A percentile compares a stretch with the other conserved stretches of the same genome.
Conservation (phyloP, 2,329 filamentous ascomycete genomes). For the Calonectria montana region DNA sequence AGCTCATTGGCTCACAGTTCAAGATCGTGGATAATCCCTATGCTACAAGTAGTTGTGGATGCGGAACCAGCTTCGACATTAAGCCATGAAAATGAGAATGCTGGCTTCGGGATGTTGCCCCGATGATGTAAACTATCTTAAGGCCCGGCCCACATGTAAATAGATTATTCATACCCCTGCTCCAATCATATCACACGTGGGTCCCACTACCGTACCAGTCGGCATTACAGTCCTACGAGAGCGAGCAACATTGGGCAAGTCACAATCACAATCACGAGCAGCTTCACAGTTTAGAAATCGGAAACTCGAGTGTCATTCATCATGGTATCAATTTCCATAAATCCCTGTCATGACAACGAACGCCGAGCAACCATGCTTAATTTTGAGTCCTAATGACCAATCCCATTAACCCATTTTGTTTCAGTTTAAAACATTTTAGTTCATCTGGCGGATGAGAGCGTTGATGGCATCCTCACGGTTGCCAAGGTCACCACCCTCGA, state of each 20-base stretch:
- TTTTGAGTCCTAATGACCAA: slow-evolving; percentile 47
- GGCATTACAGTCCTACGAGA: neutral
- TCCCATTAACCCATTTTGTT: slow-evolving; percentile 37
- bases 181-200: slow-evolving; percentile 11
- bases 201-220: neutral
- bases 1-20: slow-evolving; percentile 90
- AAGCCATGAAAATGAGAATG: slow-evolving; percentile 63
- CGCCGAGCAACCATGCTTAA: slow-evolving; percentile 53
- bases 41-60: slow-evolving; percentile 95
- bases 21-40: slow-evolving; percentile 94
- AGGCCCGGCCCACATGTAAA: slow-evolving; percentile 20
- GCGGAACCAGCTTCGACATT: slow-evolving; percentile 97
- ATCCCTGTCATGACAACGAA: slow-evolving; percentile 53
- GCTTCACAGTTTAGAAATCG: slow-evolving; percentile 37
- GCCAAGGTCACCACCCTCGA: slow-evolving; percentile 97
- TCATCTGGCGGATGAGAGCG: slow-evolving; percentile 96
- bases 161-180: slow-evolving; percentile 36
- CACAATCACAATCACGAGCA: slow-evolving; percentile 4
- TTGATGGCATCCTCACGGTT: slow-evolving; percentile 99
- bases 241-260: neutral
- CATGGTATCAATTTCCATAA: slow-evolving; percentile 54
- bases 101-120: neutral
- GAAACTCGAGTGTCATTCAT: slow-evolving; percentile 56
- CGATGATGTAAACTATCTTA: slow-evolving; percentile 25
- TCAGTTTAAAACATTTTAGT: slow-evolving; percentile 67